A percentile compares a stretch with the other conserved stretches of the same genome.
Evolutionary conservation across 495 filamentous ascomycete species (phyloP).

Genomic region (Tuber melanosporum): DNA sequence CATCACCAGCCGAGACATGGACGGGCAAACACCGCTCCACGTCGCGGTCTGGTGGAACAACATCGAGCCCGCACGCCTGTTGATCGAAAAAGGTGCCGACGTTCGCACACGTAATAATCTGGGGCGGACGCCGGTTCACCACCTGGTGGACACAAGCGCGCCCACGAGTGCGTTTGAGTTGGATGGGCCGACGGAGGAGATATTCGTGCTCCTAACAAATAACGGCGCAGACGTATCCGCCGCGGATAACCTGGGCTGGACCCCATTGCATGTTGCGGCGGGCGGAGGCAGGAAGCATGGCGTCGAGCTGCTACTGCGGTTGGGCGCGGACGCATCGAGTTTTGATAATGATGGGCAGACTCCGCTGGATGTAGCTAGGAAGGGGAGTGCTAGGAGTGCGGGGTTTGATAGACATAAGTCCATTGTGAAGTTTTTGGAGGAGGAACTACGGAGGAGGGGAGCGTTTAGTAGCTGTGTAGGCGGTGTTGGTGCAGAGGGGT

Average conservation of each 20-base stretch:
- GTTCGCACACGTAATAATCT: constrained; percentile 19
- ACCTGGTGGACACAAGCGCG: not conserved
- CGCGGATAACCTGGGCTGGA: constrained; percentile 13
- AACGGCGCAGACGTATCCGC: constrained; percentile 12
- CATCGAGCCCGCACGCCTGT: not conserved
- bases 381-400: not conserved
- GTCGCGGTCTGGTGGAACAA: constrained; percentile 12
- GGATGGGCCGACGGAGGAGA: not conserved
- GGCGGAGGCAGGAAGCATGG: constrained; percentile 3
- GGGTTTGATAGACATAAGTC: not conserved
- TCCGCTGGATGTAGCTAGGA: constrained; percentile 1
- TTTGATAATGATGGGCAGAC: constrained; percentile 6
- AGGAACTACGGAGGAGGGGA: not conserved
- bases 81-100: constrained; percentile 23
- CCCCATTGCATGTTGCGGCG: constrained; percentile 6
- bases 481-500: not conserved
- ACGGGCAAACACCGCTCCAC: constrained; percentile 25
- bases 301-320: constrained; percentile 10
- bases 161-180: not conserved
- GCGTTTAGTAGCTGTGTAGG: not conserved
- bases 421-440: not conserved
- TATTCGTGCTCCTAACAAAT: not conserved
- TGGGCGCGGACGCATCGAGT: constrained; percentile 8
- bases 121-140: constrained; percentile 25
- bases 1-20: constrained; percentile 15